Base-by-base conservation (phyloP, 139 green algal species). In the Ettlia oleoabundans region DNA sequence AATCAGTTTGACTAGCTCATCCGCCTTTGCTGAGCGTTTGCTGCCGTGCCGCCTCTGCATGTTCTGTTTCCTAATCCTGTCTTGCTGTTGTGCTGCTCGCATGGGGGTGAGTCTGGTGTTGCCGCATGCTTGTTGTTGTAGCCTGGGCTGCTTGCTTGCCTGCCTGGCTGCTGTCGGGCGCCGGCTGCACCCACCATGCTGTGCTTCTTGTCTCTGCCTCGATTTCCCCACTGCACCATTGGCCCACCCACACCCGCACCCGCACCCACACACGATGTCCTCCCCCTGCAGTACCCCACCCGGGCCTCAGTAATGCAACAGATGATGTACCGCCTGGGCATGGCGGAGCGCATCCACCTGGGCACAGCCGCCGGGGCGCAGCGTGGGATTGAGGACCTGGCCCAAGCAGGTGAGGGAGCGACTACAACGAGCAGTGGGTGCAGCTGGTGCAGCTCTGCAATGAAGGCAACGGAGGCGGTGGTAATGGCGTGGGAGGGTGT, bases 301-400 rank as follows among this genome's bases (percentile, higher is more conserved):
- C 65, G 84, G 24, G 43, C 61, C 28, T n/a, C 37, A 26, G 52
- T 86, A 47, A 53, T 86, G 37, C 61, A 80, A 42, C 84, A 88
- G 65, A 30, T 84, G 55, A 83, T 86, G 53, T 94, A 92, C 85
- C 90, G 93, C 33, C 82, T 97, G 67, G 84, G 89, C 71, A 87
- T 97, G 80, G 93, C 93, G n/a, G 93, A 97, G 89, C 86, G 92
- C 76, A 88, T 97, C 37, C 84, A 89, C 53, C 47, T 90, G 37
- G 78, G 73, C 55, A 28, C 43, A 18, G 33, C 63, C 40, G 47
- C 52, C 58, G 65, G 26, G 2, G 33, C 33, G 32, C 63, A 81
- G 33, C 55, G 75, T 4, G 58, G 78, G 32, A 40, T 74, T 35
- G 85, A 84, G 62, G 85, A 72, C 28, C 32, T 47, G 37, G 85